Base-by-base conservation (phyloP, 768 basidiomycete genomes). In the Leucosporidium creatinivorum region DNA sequence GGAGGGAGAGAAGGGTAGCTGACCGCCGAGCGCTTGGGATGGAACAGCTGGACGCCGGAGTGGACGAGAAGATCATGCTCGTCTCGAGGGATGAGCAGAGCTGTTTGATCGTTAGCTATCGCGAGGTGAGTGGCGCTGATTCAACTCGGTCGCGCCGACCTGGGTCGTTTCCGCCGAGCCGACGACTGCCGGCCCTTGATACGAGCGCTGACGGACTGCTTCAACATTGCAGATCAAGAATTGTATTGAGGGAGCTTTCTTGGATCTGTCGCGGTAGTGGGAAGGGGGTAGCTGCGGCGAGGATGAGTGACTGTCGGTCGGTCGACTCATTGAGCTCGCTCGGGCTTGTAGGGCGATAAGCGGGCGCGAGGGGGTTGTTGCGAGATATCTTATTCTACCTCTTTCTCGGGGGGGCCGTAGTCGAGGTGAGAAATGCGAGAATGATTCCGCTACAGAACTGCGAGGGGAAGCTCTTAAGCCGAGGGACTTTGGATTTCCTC, bases 51-150 rank as follows among this genome's bases (percentile, higher is more conserved):
- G 96, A 99, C 77, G 87, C 87, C 12, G 94, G 93, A 9, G 85
- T 88, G 19, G 94, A 98, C 54, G 96, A 99, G 77, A 87, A 87
- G 69, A 82, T 99, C 71, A 94, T 97, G 93, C 84, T 99, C 30
- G 86, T 96, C 31, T 86, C 92, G 9, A 83, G 94, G 56, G 94
- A 99, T 77, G 96, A 98, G 77, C 93, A 94, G 80, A 74, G 73
- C 48, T 74, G 73, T 63, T 59, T 76, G 26, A 73, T 76, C 59
- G 75, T 76, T 13, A 70, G 69, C 56, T 76, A 75, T 39, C 63
- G 73, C 44, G 73, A 76, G 62, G 49, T 51, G 49, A 21, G 60
- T n/a, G n/a, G n/a, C n/a, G n/a, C n/a, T n/a, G n/a, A n/a, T n/a
- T n/a, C n/a, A n/a, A n/a, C n/a, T n/a, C n/a, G n/a, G n/a, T n/a